A percentile compares a stretch with the other conserved stretches of the same genome.
Evolutionary conservation across 208 protist species (phyloP).

Genomic region (Trypanosoma cruzi): DNA sequence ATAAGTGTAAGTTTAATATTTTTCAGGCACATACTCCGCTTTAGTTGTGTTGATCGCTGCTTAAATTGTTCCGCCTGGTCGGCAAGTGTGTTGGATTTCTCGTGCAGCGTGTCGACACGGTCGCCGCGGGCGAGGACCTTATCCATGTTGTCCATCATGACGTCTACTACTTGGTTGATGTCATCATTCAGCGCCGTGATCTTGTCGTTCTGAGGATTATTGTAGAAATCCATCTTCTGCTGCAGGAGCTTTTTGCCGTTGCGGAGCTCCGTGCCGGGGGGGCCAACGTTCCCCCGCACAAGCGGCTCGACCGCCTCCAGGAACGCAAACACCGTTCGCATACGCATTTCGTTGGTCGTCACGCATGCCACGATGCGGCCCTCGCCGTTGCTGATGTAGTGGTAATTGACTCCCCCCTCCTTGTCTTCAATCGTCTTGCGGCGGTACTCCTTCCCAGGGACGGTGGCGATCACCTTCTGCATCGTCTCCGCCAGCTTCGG

Average conservation of each 20-base stretch:
- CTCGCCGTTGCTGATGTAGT: constrained; percentile 93
- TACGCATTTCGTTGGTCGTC: constrained; percentile 87
- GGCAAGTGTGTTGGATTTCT: constrained; percentile 82
- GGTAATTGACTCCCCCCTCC: constrained; percentile 90
- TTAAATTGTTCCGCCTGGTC: constrained; percentile 89
- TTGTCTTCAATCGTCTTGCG: constrained; percentile 91
- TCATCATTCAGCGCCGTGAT: constrained; percentile 88
- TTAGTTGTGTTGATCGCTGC: constrained; percentile 82
- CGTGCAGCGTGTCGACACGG: constrained; percentile 83
- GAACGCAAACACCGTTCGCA: constrained; percentile 91
- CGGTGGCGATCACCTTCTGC: constrained; percentile 90
- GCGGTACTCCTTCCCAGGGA: constrained; percentile 85
- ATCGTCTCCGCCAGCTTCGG: constrained; percentile 81
- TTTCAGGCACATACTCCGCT: constrained; percentile 90
- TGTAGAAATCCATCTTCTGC: constrained; percentile 95
- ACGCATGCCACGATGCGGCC: constrained; percentile 88
- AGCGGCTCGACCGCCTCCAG: constrained; percentile 90
- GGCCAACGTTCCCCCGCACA: constrained; percentile 51
- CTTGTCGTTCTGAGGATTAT: constrained; percentile 92
- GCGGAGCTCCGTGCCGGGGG: constrained; percentile 65
- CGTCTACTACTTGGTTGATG: constrained; percentile 91
- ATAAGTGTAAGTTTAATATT: constrained; percentile 91
- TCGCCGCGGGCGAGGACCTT: constrained; percentile 90
- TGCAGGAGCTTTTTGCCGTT: constrained; percentile 92
- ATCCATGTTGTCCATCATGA: constrained; percentile 95